Evolutionary conservation across 2,329 filamentous ascomycete species (phyloP).

Genomic region (Hysterium pulicare): DNA sequence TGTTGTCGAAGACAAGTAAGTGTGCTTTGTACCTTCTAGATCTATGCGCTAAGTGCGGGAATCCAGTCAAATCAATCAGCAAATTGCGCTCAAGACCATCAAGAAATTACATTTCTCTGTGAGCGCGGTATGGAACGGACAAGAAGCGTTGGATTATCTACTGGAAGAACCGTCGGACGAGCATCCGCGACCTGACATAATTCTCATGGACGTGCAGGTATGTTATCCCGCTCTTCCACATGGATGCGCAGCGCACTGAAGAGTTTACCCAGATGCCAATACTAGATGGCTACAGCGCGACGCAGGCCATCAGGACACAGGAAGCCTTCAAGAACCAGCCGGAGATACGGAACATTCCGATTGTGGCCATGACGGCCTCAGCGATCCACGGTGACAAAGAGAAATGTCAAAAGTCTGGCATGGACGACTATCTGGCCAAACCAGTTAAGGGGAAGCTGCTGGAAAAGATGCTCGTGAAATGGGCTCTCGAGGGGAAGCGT

Average conservation of each 20-base stretch:
- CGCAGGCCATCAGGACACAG: slow-evolving; percentile 68
- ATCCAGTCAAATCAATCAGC: slow-evolving; percentile 60
- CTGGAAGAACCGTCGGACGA: slow-evolving; percentile 48
- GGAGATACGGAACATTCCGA: slow-evolving; percentile 59
- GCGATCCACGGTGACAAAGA: slow-evolving; percentile 57
- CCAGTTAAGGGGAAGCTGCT: slow-evolving; percentile 67
- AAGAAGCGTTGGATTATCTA: slow-evolving; percentile 74
- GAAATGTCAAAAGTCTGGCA: slow-evolving; percentile 64
- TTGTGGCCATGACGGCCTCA: slow-evolving; percentile 78
- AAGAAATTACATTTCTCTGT: slow-evolving; percentile 70
- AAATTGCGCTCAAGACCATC: slow-evolving; percentile 73
- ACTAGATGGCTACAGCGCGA: slow-evolving; percentile 74
- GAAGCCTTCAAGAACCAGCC: slow-evolving; percentile 60
- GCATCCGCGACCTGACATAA: slow-evolving; percentile 64
- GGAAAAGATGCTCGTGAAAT: slow-evolving; percentile 69
- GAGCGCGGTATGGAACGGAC: slow-evolving; percentile 71
- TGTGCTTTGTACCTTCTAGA: slow-evolving; percentile 7
- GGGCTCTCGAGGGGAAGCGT: slow-evolving; percentile 52
- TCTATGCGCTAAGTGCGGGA: slow-evolving; percentile 13
- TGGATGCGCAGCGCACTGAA: slow-evolving; percentile 16
- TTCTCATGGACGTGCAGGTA: slow-evolving; percentile 78
- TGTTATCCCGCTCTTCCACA: too few species aligned
- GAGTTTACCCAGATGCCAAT: slow-evolving; percentile 51
- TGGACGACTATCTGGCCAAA: slow-evolving; percentile 74
- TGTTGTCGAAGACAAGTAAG: slow-evolving; percentile 77